A percentile compares a stretch with the other conserved stretches of the same genome.
Conservation (phyloP, 2,329 filamentous ascomycete genomes). For the Ceratocystis huliohia region DNA sequence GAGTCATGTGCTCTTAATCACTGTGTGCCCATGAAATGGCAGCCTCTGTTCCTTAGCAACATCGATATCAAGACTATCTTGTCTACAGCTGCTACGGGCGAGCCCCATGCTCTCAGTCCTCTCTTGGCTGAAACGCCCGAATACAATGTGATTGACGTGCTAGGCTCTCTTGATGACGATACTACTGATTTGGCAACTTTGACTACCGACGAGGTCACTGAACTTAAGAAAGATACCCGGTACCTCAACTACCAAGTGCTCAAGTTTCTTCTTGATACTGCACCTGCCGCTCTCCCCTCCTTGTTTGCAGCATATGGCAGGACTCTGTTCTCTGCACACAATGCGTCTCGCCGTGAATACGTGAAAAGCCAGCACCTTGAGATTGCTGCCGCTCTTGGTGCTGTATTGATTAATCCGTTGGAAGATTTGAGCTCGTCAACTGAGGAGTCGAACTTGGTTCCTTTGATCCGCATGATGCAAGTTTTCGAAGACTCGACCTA, state of each 20-base stretch:
- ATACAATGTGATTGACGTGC: slow-evolving; percentile 19
- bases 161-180: slow-evolving; percentile 25
- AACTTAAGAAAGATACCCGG: slow-evolving; percentile 26
- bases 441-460: slow-evolving; percentile 55
- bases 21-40: slow-evolving; percentile 59
- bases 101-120: neutral
- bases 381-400: slow-evolving; percentile 54
- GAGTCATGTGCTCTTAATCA: slow-evolving; percentile 69
- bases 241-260: slow-evolving; percentile 66
- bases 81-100: slow-evolving; percentile 11
- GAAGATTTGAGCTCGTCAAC: neutral
- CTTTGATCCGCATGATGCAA: slow-evolving; percentile 70
- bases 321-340: slow-evolving; percentile 61
- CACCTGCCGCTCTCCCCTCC: slow-evolving; percentile 67
- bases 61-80: slow-evolving; percentile 7
- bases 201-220: slow-evolving; percentile 1
- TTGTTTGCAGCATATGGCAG: slow-evolving; percentile 81
- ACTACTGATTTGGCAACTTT: slow-evolving; percentile 20
- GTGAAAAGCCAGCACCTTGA: slow-evolving; percentile 41
- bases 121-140: slow-evolving; percentile 16
- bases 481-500: slow-evolving; percentile 67
- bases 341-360: slow-evolving; percentile 43
- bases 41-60: slow-evolving; percentile 25
- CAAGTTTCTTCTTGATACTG: slow-evolving; percentile 61
- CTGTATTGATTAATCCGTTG: slow-evolving; percentile 48